Conservation (phyloP, 2,329 filamentous ascomycete species). For the Trichoderma atroviride region DNA sequence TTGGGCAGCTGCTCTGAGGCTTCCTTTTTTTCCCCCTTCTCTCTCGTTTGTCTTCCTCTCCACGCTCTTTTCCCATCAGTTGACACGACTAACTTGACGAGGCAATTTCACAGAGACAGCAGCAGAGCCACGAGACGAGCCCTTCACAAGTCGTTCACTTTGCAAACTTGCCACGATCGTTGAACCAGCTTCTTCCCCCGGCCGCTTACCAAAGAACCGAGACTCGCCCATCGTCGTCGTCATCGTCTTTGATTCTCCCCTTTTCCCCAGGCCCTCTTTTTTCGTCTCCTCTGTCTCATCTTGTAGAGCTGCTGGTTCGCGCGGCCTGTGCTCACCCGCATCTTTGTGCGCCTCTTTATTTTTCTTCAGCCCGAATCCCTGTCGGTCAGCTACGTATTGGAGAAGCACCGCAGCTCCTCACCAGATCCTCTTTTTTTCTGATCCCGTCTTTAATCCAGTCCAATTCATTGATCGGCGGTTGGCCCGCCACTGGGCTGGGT, state of each 20-base stretch:
- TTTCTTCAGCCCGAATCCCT: neutral
- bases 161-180: neutral
- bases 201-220: neutral
- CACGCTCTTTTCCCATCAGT: neutral
- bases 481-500: constrained; percentile 11
- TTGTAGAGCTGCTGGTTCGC: constrained; percentile 12
- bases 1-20: neutral
- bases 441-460: neutral
- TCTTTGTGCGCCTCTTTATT: neutral
- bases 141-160: neutral
- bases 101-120: constrained; percentile 1
- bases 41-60: neutral
- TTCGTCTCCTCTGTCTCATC: neutral
- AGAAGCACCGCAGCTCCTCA: neutral
- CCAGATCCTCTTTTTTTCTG: neutral
- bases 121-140: constrained; percentile 1
- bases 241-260: neutral
- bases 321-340: constrained; percentile 15
- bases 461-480: constrained; percentile 14
- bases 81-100: constrained; percentile 3
- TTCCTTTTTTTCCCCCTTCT: neutral
- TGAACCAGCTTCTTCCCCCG: neutral
- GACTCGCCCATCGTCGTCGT: neutral
- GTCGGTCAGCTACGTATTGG: neutral
- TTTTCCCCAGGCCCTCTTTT: neutral